Evolutionary conservation across 306 rosid genomes (phyloP), one percentile per base, ranked within the genome.

Genomic region (Chamaecrista fasciculata): DNA sequence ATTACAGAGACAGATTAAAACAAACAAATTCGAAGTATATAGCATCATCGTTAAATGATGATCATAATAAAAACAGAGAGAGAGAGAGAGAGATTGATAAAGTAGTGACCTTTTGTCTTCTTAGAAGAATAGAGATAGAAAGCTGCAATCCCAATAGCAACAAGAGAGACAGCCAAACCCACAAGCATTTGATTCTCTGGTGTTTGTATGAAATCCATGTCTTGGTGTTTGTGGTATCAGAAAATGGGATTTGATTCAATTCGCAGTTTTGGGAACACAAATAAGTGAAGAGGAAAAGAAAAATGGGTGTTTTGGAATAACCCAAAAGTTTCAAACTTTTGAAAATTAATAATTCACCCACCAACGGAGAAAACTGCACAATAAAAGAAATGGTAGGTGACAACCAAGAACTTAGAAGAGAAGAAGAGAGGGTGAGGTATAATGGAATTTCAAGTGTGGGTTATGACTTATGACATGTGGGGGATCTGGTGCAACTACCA

Each of bases 141-240:
- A 62, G 86, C 92, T 65, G 72, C 91, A 65, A 57, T 64, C 8
- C 79, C 95, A 86, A 87, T 50, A 56, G 86, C 95, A n/a, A 76
- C 71, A 53, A 87, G 2, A 44, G 95, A 86, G 6, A 88, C 84
- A 0, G 81, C 81, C 0, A 71, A 86, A 47, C 88, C 95, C 55
- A 83, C 66, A 48, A 87, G 70, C 51, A 84, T 76, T 79, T 81
- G 96, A 65, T 76, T 70, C 18, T 89, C 88, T 0, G 84, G 71
- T 0, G 90, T 31, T 56, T 77, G 81, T 29, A 86, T 19, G 67
- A 87, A 83, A 25, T 84, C 95, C 98, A 89, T 92, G 58, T 44
- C 24, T 68, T 31, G 77, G 53, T 42, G 18, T 23, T 40, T 11
- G n/a, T n/a, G n/a, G n/a, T n/a, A n/a, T 20, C 15, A 15, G 2